Conservation (phyloP, 805 yeast genomes). For the Groenewaldozyma tartarivorans region DNA sequence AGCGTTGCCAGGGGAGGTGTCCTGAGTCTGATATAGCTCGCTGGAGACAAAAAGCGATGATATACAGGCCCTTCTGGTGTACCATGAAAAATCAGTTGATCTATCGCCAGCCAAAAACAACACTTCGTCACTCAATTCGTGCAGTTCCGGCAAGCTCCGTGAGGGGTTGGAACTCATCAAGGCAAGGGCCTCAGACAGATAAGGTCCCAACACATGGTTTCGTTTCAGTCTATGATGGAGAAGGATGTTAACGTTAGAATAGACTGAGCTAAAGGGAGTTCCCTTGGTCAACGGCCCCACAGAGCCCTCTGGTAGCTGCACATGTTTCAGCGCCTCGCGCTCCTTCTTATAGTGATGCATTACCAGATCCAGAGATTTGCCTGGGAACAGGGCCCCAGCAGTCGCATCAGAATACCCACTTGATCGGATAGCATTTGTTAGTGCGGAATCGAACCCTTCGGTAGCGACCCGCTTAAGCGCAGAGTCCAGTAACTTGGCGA, state of each 20-base stretch:
- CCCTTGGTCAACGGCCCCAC: constrained; percentile 27
- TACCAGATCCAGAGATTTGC: constrained; percentile 44
- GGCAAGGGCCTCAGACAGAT: constrained; percentile 35
- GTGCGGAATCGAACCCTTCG: constrained; percentile 43
- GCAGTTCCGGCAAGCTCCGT: constrained; percentile 56
- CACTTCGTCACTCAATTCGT: constrained; percentile 72
- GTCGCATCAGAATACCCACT: constrained; percentile 45
- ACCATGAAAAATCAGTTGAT: constrained; percentile 82
- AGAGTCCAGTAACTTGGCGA: constrained; percentile 27
- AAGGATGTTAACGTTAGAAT: constrained; percentile 34
- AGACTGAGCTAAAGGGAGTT: constrained; percentile 36
- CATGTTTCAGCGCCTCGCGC: constrained; percentile 25
- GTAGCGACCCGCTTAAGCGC: constrained; percentile 38
- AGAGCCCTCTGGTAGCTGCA: constrained; percentile 9
- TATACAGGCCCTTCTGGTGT: constrained; percentile 68
- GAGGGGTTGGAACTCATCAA: constrained; percentile 48
- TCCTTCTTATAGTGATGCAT: constrained; percentile 43
- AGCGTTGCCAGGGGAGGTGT: constrained; percentile 43
- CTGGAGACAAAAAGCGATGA: constrained; percentile 62
- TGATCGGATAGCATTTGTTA: constrained; percentile 40
- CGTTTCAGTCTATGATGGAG: constrained; percentile 36
- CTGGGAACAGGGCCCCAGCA: constrained; percentile 33
- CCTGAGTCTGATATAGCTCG: constrained; percentile 75
- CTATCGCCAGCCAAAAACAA: constrained; percentile 69
- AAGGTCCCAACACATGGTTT: constrained; percentile 27